Conservation (phyloP, 164 flowering plant genomes). For the Akebia trifoliata region DNA sequence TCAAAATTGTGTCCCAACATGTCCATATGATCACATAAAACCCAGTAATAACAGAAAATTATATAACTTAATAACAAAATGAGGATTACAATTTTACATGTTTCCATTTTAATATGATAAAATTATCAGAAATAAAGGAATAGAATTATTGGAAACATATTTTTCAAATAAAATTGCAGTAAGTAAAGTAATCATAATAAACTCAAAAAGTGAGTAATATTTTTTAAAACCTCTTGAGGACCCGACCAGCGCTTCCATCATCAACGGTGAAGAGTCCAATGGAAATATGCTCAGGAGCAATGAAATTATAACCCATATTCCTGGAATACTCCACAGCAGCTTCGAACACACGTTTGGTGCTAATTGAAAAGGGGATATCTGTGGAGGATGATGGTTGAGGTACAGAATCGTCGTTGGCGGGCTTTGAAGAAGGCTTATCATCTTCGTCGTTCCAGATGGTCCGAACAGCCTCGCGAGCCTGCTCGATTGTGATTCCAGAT, state of each 20-base stretch:
- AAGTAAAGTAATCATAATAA: too few species aligned
- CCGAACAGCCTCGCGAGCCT: constrained; percentile 51
- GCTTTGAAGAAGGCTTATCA: background rate
- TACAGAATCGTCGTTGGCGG: background rate
- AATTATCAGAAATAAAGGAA: too few species aligned
- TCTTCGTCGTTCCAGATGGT: constrained; percentile 39
- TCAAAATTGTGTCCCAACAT: too few species aligned
- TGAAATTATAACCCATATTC: constrained; percentile 60
- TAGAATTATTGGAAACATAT: too few species aligned
- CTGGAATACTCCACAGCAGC: constrained; percentile 76
- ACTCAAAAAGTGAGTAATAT: too few species aligned
- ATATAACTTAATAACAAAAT: too few species aligned
- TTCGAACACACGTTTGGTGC: constrained; percentile 73
- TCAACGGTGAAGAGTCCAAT: constrained; percentile 66
- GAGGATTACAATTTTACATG: too few species aligned
- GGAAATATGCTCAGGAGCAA: constrained; percentile 76
- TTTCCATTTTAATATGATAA: too few species aligned
- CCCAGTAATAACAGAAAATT: too few species aligned
- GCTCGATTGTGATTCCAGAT: constrained; percentile 50
- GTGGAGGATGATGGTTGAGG: constrained; percentile 20
- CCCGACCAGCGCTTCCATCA: constrained; percentile 63
- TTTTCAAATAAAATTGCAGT: too few species aligned
- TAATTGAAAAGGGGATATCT: constrained; percentile 56
- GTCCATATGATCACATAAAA: too few species aligned
- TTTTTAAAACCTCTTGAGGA: constrained; percentile 81